phyloP scores from a whole-genome alignment of 192 early-diverging fungal species.

The Spizellomyces sp. region DNA sequence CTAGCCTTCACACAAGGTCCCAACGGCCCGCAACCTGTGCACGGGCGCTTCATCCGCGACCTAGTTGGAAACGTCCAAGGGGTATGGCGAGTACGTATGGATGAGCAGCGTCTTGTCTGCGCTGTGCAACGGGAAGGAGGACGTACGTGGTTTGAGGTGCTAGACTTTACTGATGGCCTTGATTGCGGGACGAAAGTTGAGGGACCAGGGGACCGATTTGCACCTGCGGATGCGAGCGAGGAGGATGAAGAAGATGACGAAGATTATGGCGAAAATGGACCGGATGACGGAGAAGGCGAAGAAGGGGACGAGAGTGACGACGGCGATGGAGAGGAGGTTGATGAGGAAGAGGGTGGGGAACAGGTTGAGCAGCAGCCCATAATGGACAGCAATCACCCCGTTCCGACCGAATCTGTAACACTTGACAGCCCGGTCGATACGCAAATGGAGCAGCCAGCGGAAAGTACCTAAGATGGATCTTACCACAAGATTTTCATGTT shows the following conservation, averaged over 20 bases:
- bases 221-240: not conserved
- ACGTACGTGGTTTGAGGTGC: conserved; percentile 78
- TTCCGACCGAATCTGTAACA: too few species aligned
- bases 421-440: too few species aligned
- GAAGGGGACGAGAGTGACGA: conserved; percentile 10
- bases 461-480: too few species aligned
- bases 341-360: too few species aligned
- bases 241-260: conserved; percentile 20
- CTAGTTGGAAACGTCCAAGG: conserved; percentile 77
- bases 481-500: too few species aligned
- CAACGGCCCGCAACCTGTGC: conserved; percentile 43
- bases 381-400: too few species aligned
- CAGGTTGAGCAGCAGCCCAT: too few species aligned
- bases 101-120: conserved; percentile 76
- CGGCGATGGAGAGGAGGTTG: not conserved
- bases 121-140: conserved; percentile 56
- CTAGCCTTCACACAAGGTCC: conserved; percentile 45
- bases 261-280: conserved; percentile 33
- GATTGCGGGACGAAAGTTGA: conserved; percentile 43
- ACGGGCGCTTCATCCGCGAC: conserved; percentile 81
- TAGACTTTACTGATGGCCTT: conserved; percentile 77
- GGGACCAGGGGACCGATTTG: conserved; percentile 37
- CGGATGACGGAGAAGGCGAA: conserved; percentile 26
- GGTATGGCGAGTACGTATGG: conserved; percentile 96
- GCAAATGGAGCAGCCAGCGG: too few species aligned